These are phyloP conservation scores for Calonectria pseudoreteaudii DNA, from an alignment of 2,329 filamentous ascomycete species.

Conservation along the genomic window DNA sequence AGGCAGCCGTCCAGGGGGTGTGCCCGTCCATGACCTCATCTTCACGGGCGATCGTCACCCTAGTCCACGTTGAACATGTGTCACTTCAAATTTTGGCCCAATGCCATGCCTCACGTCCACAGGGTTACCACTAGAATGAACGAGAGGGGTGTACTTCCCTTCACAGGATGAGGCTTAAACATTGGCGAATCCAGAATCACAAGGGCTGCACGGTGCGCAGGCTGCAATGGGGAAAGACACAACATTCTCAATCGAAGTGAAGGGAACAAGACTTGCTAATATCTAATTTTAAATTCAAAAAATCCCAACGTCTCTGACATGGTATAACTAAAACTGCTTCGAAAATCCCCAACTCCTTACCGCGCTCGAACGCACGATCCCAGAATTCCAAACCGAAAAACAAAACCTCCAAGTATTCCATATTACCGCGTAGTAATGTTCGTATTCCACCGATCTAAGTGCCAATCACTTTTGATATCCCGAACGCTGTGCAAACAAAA, in stretches of 20 bases:
- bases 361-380: constrained; percentile 30
- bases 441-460: constrained; percentile 41
- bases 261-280: background rate
- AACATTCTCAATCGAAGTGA: background rate
- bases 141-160: constrained; percentile 13
- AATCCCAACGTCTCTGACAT: constrained; percentile 11
- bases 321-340: constrained; percentile 22
- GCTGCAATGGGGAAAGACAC: background rate
- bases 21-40: constrained; percentile 41
- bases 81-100: constrained; percentile 25
- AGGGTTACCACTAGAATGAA: constrained; percentile 7
- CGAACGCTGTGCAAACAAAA: constrained; percentile 34
- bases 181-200: background rate
- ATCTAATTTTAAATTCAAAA: constrained; percentile 20
- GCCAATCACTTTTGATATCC: constrained; percentile 45
- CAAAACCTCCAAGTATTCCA: constrained; percentile 32
- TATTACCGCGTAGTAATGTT: constrained; percentile 45
- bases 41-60: constrained; percentile 27
- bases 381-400: constrained; percentile 28
- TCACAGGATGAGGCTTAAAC: background rate
- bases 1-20: constrained; percentile 37
- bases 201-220: background rate
- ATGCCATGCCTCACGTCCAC: background rate
- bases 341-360: constrained; percentile 21
- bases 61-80: constrained; percentile 24